Percentiles rank a stretch among this genome's conserved stretches.
Evolutionary conservation across 2,329 filamentous ascomycete species (phyloP).

Genomic region (Colletotrichum nymphaeae): DNA sequence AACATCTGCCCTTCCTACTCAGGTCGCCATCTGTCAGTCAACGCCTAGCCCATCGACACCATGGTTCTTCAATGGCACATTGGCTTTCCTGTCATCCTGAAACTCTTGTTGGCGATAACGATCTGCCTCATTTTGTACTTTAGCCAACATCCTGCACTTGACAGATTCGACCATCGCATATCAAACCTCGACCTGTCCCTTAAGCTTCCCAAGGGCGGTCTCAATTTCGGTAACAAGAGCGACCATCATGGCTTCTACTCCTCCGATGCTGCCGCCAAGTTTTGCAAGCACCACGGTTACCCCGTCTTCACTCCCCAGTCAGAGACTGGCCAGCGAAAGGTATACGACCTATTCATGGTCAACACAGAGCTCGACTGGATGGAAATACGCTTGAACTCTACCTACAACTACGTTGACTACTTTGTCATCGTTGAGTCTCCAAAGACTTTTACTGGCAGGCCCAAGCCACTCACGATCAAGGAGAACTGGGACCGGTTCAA

Average conservation of each 20-base stretch:
- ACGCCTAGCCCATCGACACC: neutral
- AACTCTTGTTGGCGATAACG: constrained; percentile 9
- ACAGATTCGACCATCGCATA: constrained; percentile 32
- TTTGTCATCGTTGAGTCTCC: constrained; percentile 72
- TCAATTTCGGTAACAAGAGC: constrained; percentile 17
- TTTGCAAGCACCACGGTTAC: constrained; percentile 49
- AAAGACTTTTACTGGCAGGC: constrained; percentile 67
- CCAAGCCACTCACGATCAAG: constrained; percentile 65
- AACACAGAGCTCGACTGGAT: constrained; percentile 74
- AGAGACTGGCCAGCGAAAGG: constrained; percentile 52
- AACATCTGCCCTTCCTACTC: neutral
- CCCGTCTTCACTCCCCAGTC: constrained; percentile 42
- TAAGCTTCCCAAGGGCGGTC: constrained; percentile 18
- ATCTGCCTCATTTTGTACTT: constrained; percentile 22
- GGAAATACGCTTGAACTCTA: constrained; percentile 71
- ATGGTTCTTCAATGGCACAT: constrained; percentile 31
- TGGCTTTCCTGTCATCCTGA: constrained; percentile 17
- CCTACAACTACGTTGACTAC: constrained; percentile 70
- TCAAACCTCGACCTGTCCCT: constrained; percentile 22
- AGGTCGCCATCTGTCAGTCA: neutral
- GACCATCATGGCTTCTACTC: constrained; percentile 40
- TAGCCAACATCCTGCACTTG: constrained; percentile 32
- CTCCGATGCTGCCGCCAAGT: constrained; percentile 42
- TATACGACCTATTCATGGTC: constrained; percentile 73
- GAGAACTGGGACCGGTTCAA: constrained; percentile 65